Evolutionary conservation across 352 stramenopile genomes (phyloP), one percentile per base, ranked within the genome.

Genomic region (Phytophthora niederhauseri): DNA sequence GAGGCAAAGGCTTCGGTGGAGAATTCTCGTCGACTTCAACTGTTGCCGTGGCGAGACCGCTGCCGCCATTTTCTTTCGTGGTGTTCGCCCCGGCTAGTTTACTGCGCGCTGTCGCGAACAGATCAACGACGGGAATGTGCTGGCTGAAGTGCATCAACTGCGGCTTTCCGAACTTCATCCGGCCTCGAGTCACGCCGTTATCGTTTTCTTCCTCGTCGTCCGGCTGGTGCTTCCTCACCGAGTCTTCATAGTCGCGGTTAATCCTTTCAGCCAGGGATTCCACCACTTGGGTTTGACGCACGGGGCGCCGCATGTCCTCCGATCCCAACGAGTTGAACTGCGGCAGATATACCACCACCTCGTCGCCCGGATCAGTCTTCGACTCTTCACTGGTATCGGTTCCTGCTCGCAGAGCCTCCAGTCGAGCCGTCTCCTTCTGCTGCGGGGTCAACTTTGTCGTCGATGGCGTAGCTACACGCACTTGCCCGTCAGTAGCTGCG

Each of bases 241-340:
- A 77, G 61, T 93, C 83, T 38, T 73, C 75, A 41, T 87, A 83
- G 9, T 88, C 73, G 11, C 69, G 76, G 20, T 86, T 90, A 20
- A 90, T 76, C 24, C 76, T 82, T 9, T 61, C 57, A 0, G 82
- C 82, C 26, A 93, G 61, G 8, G 82, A 85, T 28, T 92, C 82
- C 24, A 92, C 70, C 9, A 86, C 43, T 48, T 90, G 78, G 1
- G 69, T 80, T 68, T 89, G 78, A 31, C 81, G 80, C 1, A 77
- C 55, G 2, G 80, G 81, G n/a, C 81, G 76, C 22, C 78, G 78
- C 63, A 75, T 77, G 48, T 88, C 70, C 38, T 84, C 80, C n/a
- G 84, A 90, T 0, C 84, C 84, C 7, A 92, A 66, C 36, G 83
- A 91, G 45, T 90, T 89, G 52, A 84, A 90, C 30, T 84, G 80